Base-by-base conservation (phyloP, 352 stramenopile species). In the Thraustochytrium striatum region DNA sequence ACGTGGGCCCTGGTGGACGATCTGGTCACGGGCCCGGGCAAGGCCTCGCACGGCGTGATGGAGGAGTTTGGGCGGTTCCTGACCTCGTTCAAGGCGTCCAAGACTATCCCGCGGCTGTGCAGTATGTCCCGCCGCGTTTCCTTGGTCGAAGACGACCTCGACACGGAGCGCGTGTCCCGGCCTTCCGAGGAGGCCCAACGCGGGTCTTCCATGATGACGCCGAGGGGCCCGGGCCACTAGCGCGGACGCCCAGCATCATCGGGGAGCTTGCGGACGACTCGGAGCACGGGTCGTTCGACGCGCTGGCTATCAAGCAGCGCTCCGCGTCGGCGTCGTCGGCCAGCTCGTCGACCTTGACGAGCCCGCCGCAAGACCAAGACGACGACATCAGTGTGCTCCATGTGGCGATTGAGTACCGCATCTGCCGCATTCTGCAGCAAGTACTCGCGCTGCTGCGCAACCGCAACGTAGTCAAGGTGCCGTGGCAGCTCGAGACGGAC, bases 61-160 rank as follows among this genome's bases (percentile, higher is more conserved):
- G 65, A 75, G 39, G 65, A 75, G 44, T 75, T 75, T 32, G 65
- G n/a, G n/a, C n/a, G n/a, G n/a, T n/a, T 75, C 43, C 44, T 30
- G 11, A 75, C 65, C 32, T 75, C 61, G 1, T 75, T 75, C 65
- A 58, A 30, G 3, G 44, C 32, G n/a, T 68, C 41, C 35, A 75
- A 75, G 65, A 30, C 65, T 1, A 43, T 75, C 7, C 65, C 65
- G 16, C 65, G 65, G 11, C 39, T 75, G 43, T 75, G 65, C 50
- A 75, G 65, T 16, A 43, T 25, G 30, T 61, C 65, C 16, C 65
- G 65, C 11, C 65, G 41, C 39, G 65, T 75, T 8, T 61, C 65
- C 1, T 30, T 43, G 19, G 13, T 58, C 7, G 65, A 75, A 43
- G 25, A 55, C 2, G 52, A 61, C 8, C 65, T 61, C n/a, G 65